Evolutionary conservation across 208 protist genomes (phyloP).

Genomic region (Jaenimonas drosophilae): DNA sequence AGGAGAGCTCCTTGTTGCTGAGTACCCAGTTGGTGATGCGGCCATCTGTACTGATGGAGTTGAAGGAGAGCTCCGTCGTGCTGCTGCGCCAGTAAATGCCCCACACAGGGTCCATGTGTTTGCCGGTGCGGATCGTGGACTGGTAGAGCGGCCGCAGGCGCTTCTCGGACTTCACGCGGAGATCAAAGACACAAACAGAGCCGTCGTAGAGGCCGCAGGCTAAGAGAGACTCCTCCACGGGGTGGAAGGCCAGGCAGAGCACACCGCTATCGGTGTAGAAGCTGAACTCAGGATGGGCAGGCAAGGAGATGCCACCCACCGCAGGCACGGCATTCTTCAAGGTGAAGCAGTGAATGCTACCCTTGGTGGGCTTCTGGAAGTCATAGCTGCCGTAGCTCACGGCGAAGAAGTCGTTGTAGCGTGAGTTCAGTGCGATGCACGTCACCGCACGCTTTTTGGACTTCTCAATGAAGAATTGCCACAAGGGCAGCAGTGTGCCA

Average conservation of each 20-base stretch:
- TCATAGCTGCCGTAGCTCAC: constrained; percentile 97
- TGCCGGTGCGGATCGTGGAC: constrained; percentile 90
- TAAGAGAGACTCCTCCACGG: constrained; percentile 74
- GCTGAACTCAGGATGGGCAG: constrained; percentile 90
- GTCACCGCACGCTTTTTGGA: constrained; percentile 89
- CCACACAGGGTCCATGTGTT: constrained; percentile 97
- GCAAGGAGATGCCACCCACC: constrained; percentile 13
- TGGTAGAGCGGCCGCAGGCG: constrained; percentile 79
- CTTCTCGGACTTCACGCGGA: constrained; percentile 52
- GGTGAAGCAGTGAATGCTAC: constrained; percentile 93
- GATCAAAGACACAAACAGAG: constrained; percentile 92
- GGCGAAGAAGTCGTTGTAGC: constrained; percentile 95
- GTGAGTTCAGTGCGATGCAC: constrained; percentile 88
- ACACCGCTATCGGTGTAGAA: constrained; percentile 90
- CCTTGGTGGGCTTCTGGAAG: constrained; percentile 93
- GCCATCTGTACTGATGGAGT: constrained; percentile 94
- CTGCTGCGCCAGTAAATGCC: constrained; percentile 76
- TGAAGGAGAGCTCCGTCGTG: constrained; percentile 83
- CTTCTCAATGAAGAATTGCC: constrained; percentile 90
- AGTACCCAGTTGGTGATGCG: constrained; percentile 93
- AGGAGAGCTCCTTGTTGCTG: constrained; percentile 92
- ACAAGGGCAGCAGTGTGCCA: constrained; percentile 94
- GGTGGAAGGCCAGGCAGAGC: constrained; percentile 96
- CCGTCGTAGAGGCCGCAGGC: constrained; percentile 96
- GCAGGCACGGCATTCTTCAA: constrained; percentile 94